These are phyloP conservation scores for Talaromyces funiculosus DNA, from an alignment of 2,329 filamentous ascomycete genomes.

Conservation along the genomic window DNA sequence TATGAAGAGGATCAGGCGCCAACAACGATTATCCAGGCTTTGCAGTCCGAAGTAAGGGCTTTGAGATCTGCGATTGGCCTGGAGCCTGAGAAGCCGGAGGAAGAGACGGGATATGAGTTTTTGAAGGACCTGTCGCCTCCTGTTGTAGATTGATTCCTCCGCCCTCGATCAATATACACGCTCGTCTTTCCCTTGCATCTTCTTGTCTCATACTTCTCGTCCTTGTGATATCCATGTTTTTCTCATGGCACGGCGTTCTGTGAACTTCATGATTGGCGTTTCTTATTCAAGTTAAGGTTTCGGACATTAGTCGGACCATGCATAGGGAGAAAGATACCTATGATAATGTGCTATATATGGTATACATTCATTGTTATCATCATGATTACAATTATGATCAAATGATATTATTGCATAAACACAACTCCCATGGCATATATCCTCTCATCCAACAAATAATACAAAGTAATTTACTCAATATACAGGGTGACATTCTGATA, in stretches of 20 bases:
- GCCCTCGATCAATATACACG: not conserved
- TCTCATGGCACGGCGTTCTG: slow-evolving; percentile 4
- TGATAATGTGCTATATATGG: not conserved
- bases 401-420: no score
- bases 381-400: not conserved
- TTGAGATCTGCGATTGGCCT: slow-evolving; percentile 44
- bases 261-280: not conserved
- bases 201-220: not conserved
- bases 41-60: slow-evolving; percentile 47
- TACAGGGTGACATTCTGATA: not conserved
- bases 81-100: slow-evolving; percentile 44
- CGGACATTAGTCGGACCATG: not conserved
- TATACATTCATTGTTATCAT: not conserved
- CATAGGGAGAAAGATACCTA: slow-evolving; percentile 4
- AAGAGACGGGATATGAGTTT: slow-evolving; percentile 46
- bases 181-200: not conserved
- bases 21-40: slow-evolving; percentile 39
- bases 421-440: no score
- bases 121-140: slow-evolving; percentile 38
- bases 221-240: not conserved
- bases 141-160: slow-evolving; percentile 25
- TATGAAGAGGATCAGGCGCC: slow-evolving; percentile 45
- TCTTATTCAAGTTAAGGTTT: not conserved
- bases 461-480: not conserved
- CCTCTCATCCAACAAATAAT: no score